A percentile compares a stretch with the other conserved stretches of the same genome.
These are phyloP conservation scores for Ogataea dorogensis DNA, from an alignment of 805 yeast species.

Conservation along the genomic window DNA sequence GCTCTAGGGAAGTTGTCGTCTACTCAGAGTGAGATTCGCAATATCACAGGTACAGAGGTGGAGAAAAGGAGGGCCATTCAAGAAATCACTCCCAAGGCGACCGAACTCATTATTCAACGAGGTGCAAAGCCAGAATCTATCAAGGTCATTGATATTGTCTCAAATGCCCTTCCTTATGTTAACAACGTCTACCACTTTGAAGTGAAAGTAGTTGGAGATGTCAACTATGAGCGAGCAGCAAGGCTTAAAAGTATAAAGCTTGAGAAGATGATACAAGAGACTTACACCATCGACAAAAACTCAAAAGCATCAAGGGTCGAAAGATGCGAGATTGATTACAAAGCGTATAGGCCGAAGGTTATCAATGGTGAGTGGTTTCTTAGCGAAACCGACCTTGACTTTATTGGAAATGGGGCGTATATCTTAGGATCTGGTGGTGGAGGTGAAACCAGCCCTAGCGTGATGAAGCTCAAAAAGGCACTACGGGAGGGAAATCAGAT, in stretches of 20 bases:
- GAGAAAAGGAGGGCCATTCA: constrained; percentile 18
- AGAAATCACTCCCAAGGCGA: constrained; percentile 20
- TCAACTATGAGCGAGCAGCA: constrained; percentile 42
- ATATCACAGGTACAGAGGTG: constrained; percentile 4
- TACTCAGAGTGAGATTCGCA: constrained; percentile 18
- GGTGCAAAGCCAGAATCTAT: constrained; percentile 29
- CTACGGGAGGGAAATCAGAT: constrained; percentile 35
- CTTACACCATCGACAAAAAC: too few species aligned
- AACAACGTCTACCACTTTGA: constrained; percentile 34
- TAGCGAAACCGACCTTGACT: constrained; percentile 42
- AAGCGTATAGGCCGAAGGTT: constrained; percentile 13
- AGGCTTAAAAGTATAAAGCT: too few species aligned
- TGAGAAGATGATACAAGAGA: too few species aligned
- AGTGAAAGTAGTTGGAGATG: constrained; percentile 44
- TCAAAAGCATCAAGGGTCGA: constrained; percentile 9
- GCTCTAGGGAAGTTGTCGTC: constrained; percentile 44
- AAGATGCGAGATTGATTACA: constrained; percentile 16
- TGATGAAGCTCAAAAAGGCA: constrained; percentile 34
- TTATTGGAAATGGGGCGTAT: constrained; percentile 39
- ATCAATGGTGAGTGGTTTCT: constrained; percentile 36
- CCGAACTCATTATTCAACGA: constrained; percentile 18
- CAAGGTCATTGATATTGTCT: constrained; percentile 23
- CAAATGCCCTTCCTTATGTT: constrained; percentile 35
- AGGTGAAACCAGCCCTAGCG: constrained; percentile 40
- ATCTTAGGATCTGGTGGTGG: constrained; percentile 51